Conservation (phyloP, 1,284 basidiomycete species). For the Leccinum cinnamomeum region DNA sequence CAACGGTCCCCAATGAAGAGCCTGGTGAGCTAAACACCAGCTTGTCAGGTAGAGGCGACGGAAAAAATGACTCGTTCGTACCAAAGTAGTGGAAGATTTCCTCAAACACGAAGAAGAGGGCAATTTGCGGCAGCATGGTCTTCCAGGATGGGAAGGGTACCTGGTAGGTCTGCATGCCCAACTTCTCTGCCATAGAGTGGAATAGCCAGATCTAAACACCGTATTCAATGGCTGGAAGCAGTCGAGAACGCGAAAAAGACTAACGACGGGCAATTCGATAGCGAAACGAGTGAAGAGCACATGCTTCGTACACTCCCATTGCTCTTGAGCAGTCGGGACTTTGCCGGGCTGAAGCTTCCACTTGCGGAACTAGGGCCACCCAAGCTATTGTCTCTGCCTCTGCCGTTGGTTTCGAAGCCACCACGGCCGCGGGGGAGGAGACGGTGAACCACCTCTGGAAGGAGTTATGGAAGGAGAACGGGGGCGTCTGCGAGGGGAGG, state of each 20-base stretch:
- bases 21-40: constrained; percentile 71
- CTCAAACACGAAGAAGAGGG: constrained; percentile 95
- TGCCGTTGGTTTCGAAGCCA: too few species aligned
- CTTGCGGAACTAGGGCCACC: constrained; percentile 79
- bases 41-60: neutral
- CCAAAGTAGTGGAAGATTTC: constrained; percentile 89
- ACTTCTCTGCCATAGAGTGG: constrained; percentile 88
- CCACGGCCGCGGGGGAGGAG: too few species aligned
- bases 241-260: constrained; percentile 26
- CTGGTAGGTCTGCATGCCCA: constrained; percentile 91
- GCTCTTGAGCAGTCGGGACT: constrained; percentile 76
- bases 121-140: constrained; percentile 79
- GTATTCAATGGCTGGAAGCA: neutral
- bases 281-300: constrained; percentile 97
- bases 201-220: constrained; percentile 85
- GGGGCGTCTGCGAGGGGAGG: too few species aligned
- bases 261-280: constrained; percentile 86
- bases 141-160: constrained; percentile 84
- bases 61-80: constrained; percentile 29
- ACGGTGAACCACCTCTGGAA: too few species aligned
- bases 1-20: constrained; percentile 85
- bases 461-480: too few species aligned
- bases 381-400: too few species aligned
- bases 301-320: constrained; percentile 96
- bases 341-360: constrained; percentile 96